Evolutionary conservation across 208 protist genomes (phyloP), one percentile per base, ranked within the genome.

Genomic region (Leishmania arabica): DNA sequence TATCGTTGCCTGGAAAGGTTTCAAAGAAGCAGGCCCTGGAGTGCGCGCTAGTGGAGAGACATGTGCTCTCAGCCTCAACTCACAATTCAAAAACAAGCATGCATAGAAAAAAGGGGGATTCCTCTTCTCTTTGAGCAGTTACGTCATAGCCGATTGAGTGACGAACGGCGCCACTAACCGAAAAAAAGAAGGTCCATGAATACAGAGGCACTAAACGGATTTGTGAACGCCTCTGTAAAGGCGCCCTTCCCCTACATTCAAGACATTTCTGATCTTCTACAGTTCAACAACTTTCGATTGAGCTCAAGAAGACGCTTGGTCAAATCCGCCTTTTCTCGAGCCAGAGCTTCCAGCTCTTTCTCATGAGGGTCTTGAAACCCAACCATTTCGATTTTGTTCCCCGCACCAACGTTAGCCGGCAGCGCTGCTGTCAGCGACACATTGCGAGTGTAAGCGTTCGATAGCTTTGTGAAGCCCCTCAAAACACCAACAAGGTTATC

Each of bases 401-500:
- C 65, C 21, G 37, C 42, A 6, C 9, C 77, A 9, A 3, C 74
- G 2, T 24, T 51, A 49, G 8, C 56, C 1, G 15, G 9, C 0
- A 21, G 2, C 8, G 15, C 40, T 19, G 19, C 5, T 2, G 2
- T 6, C 15, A 54, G 34, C 0, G n/a, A 31, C 11, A 45, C 58
- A 80, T 89, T 88, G 31, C 83, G 73, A 6, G 66, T 11, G 62
- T 88, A 93, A 15, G 82, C 78, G 73, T 83, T 85, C 9, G 78
- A 62, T 13, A 96, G 72, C 70, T 85, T 86, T 24, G 85, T 85
- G 72, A 96, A 96, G 6, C 81, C 87, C 7, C 79, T 77, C 71
- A 96, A 65, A 47, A 89, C 88, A 53, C 92, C 88, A 27, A 93
- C 85, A 27, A 94, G 77, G 73, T 94, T 96, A 75, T 94, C 88